phyloP scores from a whole-genome alignment of 2,329 filamentous ascomycete species.

The Venturia nashicola region DNA sequence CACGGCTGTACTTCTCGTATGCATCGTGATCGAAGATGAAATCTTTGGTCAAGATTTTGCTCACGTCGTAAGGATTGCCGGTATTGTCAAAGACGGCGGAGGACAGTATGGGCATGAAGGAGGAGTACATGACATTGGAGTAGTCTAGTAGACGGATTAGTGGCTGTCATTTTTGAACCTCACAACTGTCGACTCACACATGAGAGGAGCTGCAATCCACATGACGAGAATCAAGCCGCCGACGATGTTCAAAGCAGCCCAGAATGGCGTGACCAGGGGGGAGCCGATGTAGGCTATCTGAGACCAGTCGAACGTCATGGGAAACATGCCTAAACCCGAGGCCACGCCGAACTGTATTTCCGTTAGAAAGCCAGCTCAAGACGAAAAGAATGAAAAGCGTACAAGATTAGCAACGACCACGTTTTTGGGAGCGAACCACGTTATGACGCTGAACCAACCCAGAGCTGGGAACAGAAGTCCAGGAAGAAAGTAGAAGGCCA shows the following conservation, averaged over 20 bases:
- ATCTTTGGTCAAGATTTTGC: slow-evolving; percentile 62
- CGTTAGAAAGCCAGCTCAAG: not conserved
- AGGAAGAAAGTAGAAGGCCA: slow-evolving; percentile 75
- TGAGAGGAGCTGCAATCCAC: slow-evolving; percentile 70
- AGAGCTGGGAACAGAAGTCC: slow-evolving; percentile 72
- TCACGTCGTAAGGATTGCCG: slow-evolving; percentile 68
- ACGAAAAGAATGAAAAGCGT: slow-evolving; percentile 13
- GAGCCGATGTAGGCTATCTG: slow-evolving; percentile 83
- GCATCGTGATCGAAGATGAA: slow-evolving; percentile 67
- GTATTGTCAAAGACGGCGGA: slow-evolving; percentile 77
- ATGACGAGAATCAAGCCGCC: slow-evolving; percentile 70
- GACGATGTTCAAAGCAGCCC: slow-evolving; percentile 76
- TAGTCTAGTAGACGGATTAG: slow-evolving; percentile 40
- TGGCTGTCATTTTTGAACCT: not conserved
- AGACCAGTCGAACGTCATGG: slow-evolving; percentile 83
- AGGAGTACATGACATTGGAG: slow-evolving; percentile 64
- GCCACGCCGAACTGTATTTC: slow-evolving; percentile 55
- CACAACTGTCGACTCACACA: slow-evolving; percentile 33
- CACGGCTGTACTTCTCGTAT: slow-evolving; percentile 69
- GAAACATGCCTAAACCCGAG: slow-evolving; percentile 75
- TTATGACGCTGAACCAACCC: slow-evolving; percentile 80
- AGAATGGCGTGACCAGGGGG: slow-evolving; percentile 71
- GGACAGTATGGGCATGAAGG: slow-evolving; percentile 79
- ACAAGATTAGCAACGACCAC: slow-evolving; percentile 72
- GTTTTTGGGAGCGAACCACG: slow-evolving; percentile 78